Percentiles rank a stretch among this genome's conserved stretches.
phyloP scores from a whole-genome alignment of 306 rosid species.

The Acacia confusa region DNA sequence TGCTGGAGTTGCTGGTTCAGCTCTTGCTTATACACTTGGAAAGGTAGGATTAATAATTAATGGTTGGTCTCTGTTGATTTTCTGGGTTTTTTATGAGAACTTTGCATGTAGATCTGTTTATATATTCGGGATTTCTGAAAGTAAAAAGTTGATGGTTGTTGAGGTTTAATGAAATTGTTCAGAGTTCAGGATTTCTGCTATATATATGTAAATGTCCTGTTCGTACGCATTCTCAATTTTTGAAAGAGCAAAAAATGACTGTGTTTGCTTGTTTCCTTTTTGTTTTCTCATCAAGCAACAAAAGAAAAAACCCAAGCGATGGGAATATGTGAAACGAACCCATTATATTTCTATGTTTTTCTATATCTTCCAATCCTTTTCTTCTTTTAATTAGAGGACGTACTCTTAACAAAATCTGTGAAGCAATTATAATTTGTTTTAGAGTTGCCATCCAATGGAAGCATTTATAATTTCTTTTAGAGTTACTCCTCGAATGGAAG shows the following conservation, averaged over 20 bases:
- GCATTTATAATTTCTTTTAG: no score
- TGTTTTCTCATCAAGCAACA: neutral
- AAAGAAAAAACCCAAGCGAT: neutral
- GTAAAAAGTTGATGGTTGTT: neutral
- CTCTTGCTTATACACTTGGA: conserved; percentile 54
- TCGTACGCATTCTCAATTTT: neutral
- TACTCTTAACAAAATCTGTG: neutral
- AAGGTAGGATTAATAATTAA: conserved; percentile 47
- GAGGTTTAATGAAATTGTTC: neutral
- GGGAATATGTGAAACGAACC: neutral
- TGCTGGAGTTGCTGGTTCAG: conserved; percentile 58
- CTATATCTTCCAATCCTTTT: neutral
- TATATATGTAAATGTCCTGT: neutral
- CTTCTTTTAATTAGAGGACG: neutral
- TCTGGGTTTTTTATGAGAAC: neutral
- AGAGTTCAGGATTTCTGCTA: neutral
- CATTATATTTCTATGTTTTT: neutral
- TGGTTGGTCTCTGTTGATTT: neutral
- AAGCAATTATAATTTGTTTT: no score
- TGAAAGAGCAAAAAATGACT: neutral
- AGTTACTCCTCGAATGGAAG: no score
- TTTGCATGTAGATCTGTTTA: neutral
- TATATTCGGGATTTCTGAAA: neutral
- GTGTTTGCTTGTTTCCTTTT: neutral
- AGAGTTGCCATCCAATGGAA: no score